These are phyloP conservation scores for Talaromyces sp. DNA, from an alignment of 2,329 filamentous ascomycete genomes.

Conservation along the genomic window DNA sequence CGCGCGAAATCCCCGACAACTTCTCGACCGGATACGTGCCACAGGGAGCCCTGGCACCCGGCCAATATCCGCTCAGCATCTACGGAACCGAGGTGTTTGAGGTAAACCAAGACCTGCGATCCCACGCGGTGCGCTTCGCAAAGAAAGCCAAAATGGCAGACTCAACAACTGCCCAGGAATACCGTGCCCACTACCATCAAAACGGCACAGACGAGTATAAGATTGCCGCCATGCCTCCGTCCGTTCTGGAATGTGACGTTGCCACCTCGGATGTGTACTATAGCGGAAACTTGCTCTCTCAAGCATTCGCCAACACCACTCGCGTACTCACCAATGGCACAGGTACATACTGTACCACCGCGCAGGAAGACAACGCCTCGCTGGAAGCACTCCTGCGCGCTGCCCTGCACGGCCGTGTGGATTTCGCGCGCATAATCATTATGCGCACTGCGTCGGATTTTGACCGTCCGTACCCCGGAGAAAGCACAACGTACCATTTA, in stretches of 20 bases:
- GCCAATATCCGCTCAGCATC: constrained; percentile 51
- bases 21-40: constrained; percentile 65
- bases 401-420: constrained; percentile 51
- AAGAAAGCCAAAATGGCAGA: constrained; percentile 49
- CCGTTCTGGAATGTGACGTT: constrained; percentile 59
- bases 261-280: constrained; percentile 70
- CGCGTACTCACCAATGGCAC: constrained; percentile 61
- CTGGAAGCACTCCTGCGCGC: constrained; percentile 60
- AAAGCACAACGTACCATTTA: constrained; percentile 54
- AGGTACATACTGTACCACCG: constrained; percentile 63
- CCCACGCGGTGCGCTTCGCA: constrained; percentile 48
- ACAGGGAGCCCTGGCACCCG: constrained; percentile 51
- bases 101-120: constrained; percentile 54
- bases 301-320: constrained; percentile 61
- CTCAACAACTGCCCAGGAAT: constrained; percentile 42
- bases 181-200: constrained; percentile 48
- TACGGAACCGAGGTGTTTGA: constrained; percentile 69
- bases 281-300: constrained; percentile 54
- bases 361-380: constrained; percentile 67
- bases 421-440: constrained; percentile 62
- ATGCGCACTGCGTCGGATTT: constrained; percentile 67
- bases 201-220: constrained; percentile 27
- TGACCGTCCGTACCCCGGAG: constrained; percentile 59
- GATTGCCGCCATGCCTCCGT: constrained; percentile 43
- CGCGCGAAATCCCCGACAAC: constrained; percentile 59